A percentile compares a stretch with the other conserved stretches of the same genome.
Evolutionary conservation across 2,329 filamentous ascomycete species (phyloP).

Genomic region (Berkeleyomyces basicola): DNA sequence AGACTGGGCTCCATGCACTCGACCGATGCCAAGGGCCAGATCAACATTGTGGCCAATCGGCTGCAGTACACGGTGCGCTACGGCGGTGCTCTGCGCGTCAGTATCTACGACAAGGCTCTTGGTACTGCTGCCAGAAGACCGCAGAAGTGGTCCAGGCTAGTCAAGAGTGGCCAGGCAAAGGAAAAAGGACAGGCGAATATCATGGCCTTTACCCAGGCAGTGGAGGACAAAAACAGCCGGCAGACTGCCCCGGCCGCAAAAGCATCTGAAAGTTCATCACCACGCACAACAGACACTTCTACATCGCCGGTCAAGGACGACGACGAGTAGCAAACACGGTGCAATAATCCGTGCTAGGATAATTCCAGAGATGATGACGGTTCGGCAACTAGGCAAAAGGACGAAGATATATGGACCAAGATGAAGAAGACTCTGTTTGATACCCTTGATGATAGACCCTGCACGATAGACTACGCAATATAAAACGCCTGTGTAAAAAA

Average conservation of each 20-base stretch:
- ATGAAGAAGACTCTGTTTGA: background rate
- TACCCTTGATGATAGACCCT: background rate
- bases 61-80: constrained; percentile 56
- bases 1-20: constrained; percentile 56
- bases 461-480: background rate
- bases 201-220: constrained; percentile 25
- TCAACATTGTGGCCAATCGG: constrained; percentile 61
- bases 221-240: background rate
- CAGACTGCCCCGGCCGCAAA: background rate
- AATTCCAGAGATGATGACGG: background rate
- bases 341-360: background rate
- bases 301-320: too few species aligned
- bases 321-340: background rate
- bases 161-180: constrained; percentile 23
- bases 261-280: too few species aligned
- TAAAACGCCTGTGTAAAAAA: background rate
- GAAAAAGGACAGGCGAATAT: constrained; percentile 34
- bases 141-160: background rate
- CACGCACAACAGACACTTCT: background rate
- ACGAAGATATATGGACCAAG: background rate
- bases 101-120: constrained; percentile 29
- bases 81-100: constrained; percentile 35
- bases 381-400: background rate
- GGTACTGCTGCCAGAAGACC: background rate
- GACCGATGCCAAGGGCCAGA: constrained; percentile 58